phyloP scores from a whole-genome alignment of 2,329 filamentous ascomycete species.

The Nigrospora sphaerica region DNA sequence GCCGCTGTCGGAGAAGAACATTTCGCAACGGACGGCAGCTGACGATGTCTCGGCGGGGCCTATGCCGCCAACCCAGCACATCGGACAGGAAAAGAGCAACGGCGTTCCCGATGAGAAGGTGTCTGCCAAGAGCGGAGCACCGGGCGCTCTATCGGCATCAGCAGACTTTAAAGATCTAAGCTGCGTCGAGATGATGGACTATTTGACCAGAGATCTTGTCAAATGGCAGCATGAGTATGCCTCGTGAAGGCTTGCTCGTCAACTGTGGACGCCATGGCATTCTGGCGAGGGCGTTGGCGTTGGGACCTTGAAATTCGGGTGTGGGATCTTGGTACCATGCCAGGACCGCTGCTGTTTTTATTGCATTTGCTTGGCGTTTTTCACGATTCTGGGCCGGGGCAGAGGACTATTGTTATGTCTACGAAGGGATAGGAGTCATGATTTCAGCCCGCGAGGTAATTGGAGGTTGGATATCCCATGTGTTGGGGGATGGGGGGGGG shows the following conservation, averaged over 20 bases:
- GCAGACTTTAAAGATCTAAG: constrained; percentile 68
- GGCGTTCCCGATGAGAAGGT: background rate
- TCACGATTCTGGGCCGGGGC: too few species aligned
- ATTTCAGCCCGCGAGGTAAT: too few species aligned
- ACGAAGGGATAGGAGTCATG: too few species aligned
- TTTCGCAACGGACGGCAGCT: constrained; percentile 32
- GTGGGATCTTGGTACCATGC: constrained; percentile 6
- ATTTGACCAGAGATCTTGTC: constrained; percentile 70
- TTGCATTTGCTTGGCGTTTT: constrained; percentile 3
- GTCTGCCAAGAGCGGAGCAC: constrained; percentile 16
- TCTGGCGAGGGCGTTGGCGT: background rate
- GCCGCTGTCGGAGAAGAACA: constrained; percentile 33
- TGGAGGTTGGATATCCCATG: too few species aligned
- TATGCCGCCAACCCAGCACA: constrained; percentile 15
- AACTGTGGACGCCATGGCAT: background rate
- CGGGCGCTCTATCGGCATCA: constrained; percentile 14
- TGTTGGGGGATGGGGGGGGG: too few species aligned
- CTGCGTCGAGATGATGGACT: constrained; percentile 87
- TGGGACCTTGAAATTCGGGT: background rate
- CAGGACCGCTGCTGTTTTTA: constrained; percentile 1
- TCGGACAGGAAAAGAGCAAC: too few species aligned
- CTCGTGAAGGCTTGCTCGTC: background rate
- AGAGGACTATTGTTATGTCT: too few species aligned
- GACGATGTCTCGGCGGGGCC: constrained; percentile 25
- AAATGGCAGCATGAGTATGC: constrained; percentile 75